Conservation (phyloP, 2,329 filamentous ascomycete species). For the Magnaporthales sp. region DNA sequence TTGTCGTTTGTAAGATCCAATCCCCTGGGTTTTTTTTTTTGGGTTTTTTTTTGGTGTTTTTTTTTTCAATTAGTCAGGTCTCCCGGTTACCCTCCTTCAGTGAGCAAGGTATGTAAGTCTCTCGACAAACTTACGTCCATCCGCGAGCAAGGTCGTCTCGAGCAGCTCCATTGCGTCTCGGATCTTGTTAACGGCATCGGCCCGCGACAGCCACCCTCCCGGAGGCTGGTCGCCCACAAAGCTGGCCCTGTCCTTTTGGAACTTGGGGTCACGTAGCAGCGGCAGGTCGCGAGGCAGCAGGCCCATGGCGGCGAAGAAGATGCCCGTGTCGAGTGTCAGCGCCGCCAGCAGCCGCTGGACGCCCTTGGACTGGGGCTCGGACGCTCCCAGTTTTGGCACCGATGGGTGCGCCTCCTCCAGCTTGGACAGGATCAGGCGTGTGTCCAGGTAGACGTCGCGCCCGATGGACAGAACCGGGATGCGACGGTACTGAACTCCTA, state of each 20-base stretch:
- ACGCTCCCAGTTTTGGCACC: constrained; percentile 20
- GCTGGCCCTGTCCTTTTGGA: constrained; percentile 46
- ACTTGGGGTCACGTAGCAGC: constrained; percentile 46
- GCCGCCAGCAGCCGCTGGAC: constrained; percentile 46
- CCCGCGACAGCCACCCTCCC: constrained; percentile 23
- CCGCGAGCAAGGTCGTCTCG: constrained; percentile 53
- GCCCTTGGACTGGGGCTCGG: constrained; percentile 29
- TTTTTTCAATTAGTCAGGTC: background rate
- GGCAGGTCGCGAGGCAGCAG: constrained; percentile 50
- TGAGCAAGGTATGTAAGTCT: background rate
- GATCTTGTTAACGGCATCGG: constrained; percentile 49
- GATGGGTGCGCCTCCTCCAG: constrained; percentile 47
- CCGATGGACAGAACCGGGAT: constrained; percentile 62
- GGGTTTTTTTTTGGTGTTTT: no score
- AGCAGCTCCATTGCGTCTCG: constrained; percentile 45
- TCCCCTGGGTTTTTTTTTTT: constrained; percentile 13
- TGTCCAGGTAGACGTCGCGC: constrained; percentile 60
- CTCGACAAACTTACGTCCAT: constrained; percentile 38
- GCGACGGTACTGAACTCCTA: constrained; percentile 59
- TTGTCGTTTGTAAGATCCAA: constrained; percentile 48
- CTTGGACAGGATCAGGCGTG: constrained; percentile 56
- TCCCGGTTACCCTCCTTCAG: background rate
- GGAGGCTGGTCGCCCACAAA: constrained; percentile 20
- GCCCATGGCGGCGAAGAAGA: constrained; percentile 44
- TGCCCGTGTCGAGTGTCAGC: constrained; percentile 44